A percentile compares a stretch with the other conserved stretches of the same genome.
phyloP scores from a whole-genome alignment of 192 early-diverging fungal genomes.

The Coemansia sp. region DNA sequence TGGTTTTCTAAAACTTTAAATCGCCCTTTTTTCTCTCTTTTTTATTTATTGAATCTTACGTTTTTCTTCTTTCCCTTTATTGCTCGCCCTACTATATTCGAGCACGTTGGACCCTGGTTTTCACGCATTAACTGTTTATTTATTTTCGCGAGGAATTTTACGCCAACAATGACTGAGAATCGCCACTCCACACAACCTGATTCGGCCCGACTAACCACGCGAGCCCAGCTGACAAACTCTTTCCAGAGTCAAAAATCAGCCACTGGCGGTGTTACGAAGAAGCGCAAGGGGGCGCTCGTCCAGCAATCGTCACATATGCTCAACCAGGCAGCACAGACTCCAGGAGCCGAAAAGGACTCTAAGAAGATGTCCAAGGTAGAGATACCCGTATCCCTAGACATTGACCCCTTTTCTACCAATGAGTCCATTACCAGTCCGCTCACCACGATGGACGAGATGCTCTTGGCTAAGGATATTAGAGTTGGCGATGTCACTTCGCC shows the following conservation, averaged over 20 bases:
- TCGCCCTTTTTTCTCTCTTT: background rate
- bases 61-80: slow-evolving; percentile 3
- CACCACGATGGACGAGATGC: slow-evolving; percentile 37
- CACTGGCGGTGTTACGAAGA: slow-evolving; percentile 10
- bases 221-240: slow-evolving; percentile 33
- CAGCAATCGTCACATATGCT: slow-evolving; percentile 33
- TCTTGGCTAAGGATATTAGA: slow-evolving; percentile 27
- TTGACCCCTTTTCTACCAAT: slow-evolving; percentile 34
- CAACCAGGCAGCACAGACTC: slow-evolving; percentile 19
- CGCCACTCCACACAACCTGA: slow-evolving; percentile 22
- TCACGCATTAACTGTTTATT: background rate
- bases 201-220: slow-evolving; percentile 19
- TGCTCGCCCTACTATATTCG: background rate
- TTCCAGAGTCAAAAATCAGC: slow-evolving; percentile 39
- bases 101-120: background rate
- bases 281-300: slow-evolving; percentile 35
- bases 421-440: slow-evolving; percentile 36
- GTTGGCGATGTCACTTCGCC: background rate
- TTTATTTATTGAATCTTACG: background rate
- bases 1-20: slow-evolving; percentile 8
- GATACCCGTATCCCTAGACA: slow-evolving; percentile 47
- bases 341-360: slow-evolving; percentile 35
- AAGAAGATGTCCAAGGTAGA: slow-evolving; percentile 43
- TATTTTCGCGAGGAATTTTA: background rate
- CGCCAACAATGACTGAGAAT: slow-evolving; percentile 34